These are phyloP conservation scores for Rhododendron williamsianum DNA, from an alignment of 148 eudicot species.

Conservation along the genomic window DNA sequence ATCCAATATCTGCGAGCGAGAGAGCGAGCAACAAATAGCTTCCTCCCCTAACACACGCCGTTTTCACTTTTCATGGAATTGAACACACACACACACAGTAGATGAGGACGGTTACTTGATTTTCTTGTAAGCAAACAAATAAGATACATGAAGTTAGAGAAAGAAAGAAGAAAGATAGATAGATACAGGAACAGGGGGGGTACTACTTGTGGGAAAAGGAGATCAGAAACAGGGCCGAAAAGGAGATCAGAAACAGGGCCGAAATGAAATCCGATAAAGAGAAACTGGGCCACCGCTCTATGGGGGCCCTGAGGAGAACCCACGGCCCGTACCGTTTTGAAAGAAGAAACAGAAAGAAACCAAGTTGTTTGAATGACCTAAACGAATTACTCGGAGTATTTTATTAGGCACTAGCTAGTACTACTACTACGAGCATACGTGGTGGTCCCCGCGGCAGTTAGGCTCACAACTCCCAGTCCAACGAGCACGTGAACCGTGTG, in stretches of 20 bases:
- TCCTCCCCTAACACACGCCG: too few relatives aligned
- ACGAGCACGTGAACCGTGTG: conserved; percentile 9
- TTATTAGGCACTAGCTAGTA: too few relatives aligned
- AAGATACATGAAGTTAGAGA: background rate
- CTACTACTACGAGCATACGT: background rate
- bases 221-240: background rate
- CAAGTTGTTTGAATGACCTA: background rate
- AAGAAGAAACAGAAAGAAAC: background rate
- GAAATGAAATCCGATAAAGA: background rate
- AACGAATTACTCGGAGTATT: background rate
- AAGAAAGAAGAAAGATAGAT: too few relatives aligned
- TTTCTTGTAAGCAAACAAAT: background rate
- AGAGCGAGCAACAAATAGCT: too few relatives aligned
- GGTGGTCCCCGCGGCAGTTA: background rate
- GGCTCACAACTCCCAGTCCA: background rate
- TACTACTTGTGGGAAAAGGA: background rate
- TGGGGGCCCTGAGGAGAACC: background rate
- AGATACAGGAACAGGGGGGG: too few relatives aligned
- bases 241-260: background rate
- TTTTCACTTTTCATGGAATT: too few relatives aligned
- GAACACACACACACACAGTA: background rate
- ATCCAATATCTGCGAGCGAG: too few relatives aligned
- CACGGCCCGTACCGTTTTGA: background rate
- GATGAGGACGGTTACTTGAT: background rate
- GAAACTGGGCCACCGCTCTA: background rate